These are phyloP conservation scores for Flaveria brownii DNA, from an alignment of 129 eudicot species.

Conservation along the genomic window DNA sequence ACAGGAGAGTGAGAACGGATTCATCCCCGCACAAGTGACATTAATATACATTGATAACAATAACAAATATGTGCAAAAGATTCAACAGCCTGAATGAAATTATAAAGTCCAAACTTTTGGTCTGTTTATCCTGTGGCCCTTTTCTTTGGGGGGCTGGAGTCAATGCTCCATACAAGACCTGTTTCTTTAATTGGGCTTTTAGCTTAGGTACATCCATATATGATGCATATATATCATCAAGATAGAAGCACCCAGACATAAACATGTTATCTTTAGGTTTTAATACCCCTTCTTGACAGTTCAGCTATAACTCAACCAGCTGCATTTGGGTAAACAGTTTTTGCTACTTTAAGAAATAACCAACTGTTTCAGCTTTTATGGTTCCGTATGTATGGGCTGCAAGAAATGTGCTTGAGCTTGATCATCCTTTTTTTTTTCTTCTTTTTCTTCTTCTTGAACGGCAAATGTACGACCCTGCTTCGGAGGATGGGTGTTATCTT, in stretches of 20 bases:
- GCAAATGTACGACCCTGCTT: no score
- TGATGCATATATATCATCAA: constrained; percentile 13
- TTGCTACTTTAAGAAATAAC: neutral
- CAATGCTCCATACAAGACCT: constrained; percentile 9
- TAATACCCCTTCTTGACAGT: constrained; percentile 5
- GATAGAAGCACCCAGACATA: neutral
- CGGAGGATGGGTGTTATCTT: no score
- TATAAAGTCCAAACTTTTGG: constrained; percentile 16
- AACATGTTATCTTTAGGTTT: constrained; percentile 12
- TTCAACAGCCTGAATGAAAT: constrained; percentile 13
- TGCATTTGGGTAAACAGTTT: constrained; percentile 1
- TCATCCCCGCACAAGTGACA: constrained; percentile 38
- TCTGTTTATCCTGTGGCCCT: constrained; percentile 12
- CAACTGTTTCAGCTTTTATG: neutral
- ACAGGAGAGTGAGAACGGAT: constrained; percentile 64
- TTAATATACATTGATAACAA: constrained; percentile 29
- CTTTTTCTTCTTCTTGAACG: no score
- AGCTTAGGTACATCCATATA: neutral
- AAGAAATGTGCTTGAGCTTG: neutral
- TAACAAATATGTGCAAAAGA: constrained; percentile 26
- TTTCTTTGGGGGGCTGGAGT: neutral
- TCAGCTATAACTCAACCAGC: neutral
- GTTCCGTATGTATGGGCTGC: neutral
- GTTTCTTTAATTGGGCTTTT: neutral
- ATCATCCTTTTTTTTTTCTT: neutral